phyloP scores from a whole-genome alignment of 345 rosid species.

The Melaleuca alternifolia region DNA sequence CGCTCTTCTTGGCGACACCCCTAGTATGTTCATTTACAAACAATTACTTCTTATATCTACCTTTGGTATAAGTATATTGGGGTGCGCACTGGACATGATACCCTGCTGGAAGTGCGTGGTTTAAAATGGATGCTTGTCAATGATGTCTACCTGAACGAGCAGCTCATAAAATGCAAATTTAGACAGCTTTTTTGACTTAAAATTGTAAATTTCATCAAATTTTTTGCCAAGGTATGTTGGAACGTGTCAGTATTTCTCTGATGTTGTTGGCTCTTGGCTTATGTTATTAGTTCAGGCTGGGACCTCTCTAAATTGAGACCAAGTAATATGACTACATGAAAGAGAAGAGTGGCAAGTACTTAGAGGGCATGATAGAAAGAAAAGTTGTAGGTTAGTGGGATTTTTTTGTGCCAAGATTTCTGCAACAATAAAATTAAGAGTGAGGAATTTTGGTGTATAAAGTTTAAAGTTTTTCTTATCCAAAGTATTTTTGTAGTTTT shows the following conservation, averaged over 20 bases:
- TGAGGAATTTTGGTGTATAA: not conserved
- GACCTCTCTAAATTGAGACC: not conserved
- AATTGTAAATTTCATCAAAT: not conserved
- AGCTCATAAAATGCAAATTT: not conserved
- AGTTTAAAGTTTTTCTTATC: not conserved
- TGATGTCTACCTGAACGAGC: not conserved
- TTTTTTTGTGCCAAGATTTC: not conserved
- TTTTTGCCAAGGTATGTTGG: not conserved
- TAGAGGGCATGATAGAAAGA: not conserved
- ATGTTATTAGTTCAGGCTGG: not conserved
- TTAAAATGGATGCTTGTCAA: not conserved
- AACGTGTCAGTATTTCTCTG: not conserved
- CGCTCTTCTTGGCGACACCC: constrained; percentile 67
- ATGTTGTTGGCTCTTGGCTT: not conserved
- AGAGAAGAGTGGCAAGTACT: not conserved
- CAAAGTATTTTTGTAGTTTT: not conserved
- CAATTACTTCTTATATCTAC: not conserved
- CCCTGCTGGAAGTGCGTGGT: not conserved
- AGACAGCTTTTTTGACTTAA: not conserved
- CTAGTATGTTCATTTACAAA: constrained; percentile 21
- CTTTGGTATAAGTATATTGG: not conserved
- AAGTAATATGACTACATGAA: not conserved
- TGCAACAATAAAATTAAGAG: not conserved
- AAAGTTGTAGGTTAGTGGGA: not conserved
- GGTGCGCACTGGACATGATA: not conserved